Evolutionary conservation across 1,284 basidiomycete species (phyloP), one percentile per base, ranked within the genome.

Genomic region (Lentinus polychrous): DNA sequence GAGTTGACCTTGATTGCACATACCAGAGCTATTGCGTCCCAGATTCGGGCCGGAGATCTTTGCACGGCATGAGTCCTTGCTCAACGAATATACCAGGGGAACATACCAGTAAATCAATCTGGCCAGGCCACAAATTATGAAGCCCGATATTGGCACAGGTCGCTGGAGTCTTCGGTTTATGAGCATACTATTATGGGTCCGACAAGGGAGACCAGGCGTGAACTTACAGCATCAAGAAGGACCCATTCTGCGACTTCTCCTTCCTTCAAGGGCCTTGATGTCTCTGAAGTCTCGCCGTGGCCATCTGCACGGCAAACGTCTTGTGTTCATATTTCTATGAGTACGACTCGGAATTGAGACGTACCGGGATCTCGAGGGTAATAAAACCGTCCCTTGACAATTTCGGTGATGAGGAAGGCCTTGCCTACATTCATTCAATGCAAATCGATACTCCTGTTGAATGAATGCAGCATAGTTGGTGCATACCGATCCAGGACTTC

Each of bases 141-240:
- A 96, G 68, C 1, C 78, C 91, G 49, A 96, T 82, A 60, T 94
- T 95, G 1, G 90, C 75, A 63, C 94, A 96, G 1, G 92, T 90
- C 2, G 93, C 91, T 1, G 91, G 91, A 10, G 91, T 93, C 89
- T 92, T n/a, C n/a, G 17, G 39, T 15, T 2, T n/a, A 5, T 23
- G 27, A 22, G 12, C 11, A 10, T 11, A 38, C 12, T 44, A n/a
- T n/a, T n/a, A 34, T 8, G 10, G 33, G 33, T n/a, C 33, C 10
- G 33, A 34, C 33, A 34, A 34, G 33, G 10, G 10, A 34, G n/a
- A n/a, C n/a, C n/a, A 8, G n/a, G 33, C 8, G n/a, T 49, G 8
- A 8, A 56, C 81, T 59, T 66, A 93, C 91, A 12, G 87, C 89
- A 52, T 91, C 85, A 1, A 95, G 68, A 14, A 96, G 74, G 50